Base-by-base conservation (phyloP, 192 early-diverging fungal genomes). In the Coemansia sp. region DNA sequence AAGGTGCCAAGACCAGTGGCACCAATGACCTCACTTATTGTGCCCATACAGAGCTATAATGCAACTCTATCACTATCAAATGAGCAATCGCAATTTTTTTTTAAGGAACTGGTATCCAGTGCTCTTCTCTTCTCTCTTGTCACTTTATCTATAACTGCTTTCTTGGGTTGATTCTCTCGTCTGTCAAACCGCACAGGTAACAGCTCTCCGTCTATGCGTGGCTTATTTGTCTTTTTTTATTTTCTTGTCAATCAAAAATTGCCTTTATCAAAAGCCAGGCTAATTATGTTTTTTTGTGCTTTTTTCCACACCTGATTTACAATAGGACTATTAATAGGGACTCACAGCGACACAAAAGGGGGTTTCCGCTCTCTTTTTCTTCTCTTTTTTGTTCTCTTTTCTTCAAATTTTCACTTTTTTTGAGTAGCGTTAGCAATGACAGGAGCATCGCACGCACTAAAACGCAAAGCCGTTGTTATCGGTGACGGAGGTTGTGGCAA, bases 401-500 rank as follows among this genome's bases (percentile, higher is more conserved):
- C 0, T 50, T n/a, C 18, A 20, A 50, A 20, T 50, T 50, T 8
- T 2, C 8, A 22, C 10, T 8, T 20, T 8, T n/a, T 50, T 50
- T 46, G 13, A 1, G n/a, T 2, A 10, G 47, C 47, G 55, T 7
- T 33, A n/a, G 55, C 29, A 38, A 62, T 62, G 61, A 41, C 61
- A 24, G 61, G 61, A 12, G 61, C 38, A 62, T 22, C 61, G 33
- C 58, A 61, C 33, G 34, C 71, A 60, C 62, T 70, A 60, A 73
- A 79, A 69, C 77, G 77, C 75, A 97, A 97, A 70, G 88, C 95
- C 62, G 94, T 95, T 41, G 90, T 95, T 62, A 91, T 97, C 20
- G 95, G 95, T 62, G 95, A 97, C 79, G 94, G 94, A 85, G 92
- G 92, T 58, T 93, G 92, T 76, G 95, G 94, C 69, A 97, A 97